These are phyloP conservation scores for Termitomyces eurrhizus DNA, from an alignment of 768 basidiomycete genomes.

Conservation along the genomic window DNA sequence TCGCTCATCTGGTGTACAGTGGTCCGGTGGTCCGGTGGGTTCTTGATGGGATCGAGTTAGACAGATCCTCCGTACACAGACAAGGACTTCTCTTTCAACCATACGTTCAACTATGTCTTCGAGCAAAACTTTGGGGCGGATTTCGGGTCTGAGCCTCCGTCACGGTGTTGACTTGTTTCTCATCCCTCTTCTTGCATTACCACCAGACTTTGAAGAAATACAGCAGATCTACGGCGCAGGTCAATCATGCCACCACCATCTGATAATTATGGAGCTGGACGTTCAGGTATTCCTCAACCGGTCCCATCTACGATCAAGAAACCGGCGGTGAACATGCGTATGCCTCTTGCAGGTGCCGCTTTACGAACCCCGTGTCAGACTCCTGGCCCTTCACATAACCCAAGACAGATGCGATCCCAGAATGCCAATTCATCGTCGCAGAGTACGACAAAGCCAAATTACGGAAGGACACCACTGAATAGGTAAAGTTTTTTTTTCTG, in stretches of 20 bases:
- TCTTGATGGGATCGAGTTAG: too few species aligned
- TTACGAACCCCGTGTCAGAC: constrained; percentile 49
- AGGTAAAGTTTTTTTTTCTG: constrained; percentile 39
- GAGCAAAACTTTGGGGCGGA: too few species aligned
- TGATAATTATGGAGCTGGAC: constrained; percentile 45
- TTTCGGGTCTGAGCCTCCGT: too few species aligned
- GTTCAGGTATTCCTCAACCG: constrained; percentile 58
- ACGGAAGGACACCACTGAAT: constrained; percentile 72
- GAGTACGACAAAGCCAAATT: constrained; percentile 63
- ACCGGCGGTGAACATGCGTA: constrained; percentile 47
- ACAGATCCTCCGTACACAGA: too few species aligned
- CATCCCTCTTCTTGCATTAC: neutral
- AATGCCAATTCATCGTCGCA: constrained; percentile 63
- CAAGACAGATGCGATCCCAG: constrained; percentile 67
- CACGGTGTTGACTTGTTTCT: constrained; percentile 1
- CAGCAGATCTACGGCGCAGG: constrained; percentile 45
- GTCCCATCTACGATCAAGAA: constrained; percentile 77
- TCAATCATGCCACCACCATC: constrained; percentile 53
- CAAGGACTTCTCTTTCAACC: too few species aligned
- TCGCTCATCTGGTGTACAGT: too few species aligned
- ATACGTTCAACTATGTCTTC: too few species aligned
- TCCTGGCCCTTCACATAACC: constrained; percentile 43
- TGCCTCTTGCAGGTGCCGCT: constrained; percentile 79
- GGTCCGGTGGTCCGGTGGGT: too few species aligned
- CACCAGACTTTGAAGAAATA: neutral